Base-by-base conservation (phyloP, 1,284 basidiomycete species). In the Cryptococcus amylolentus region DNA sequence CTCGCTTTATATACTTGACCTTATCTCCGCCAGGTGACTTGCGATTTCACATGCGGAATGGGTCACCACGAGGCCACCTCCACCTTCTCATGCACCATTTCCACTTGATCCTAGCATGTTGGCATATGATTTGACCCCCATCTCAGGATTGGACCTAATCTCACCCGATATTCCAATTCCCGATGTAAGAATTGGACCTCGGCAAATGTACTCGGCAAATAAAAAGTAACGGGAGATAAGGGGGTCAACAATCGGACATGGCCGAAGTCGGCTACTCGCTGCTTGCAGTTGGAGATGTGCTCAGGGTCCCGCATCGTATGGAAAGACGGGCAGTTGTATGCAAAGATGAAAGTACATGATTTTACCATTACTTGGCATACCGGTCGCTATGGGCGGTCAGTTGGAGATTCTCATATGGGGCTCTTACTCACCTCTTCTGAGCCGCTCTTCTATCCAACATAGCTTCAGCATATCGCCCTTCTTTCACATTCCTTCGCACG, bases 371-470 rank as follows among this genome's bases (percentile, higher is more conserved):
- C 58, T 72, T 74, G 39, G 72, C 70, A 62, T 71, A 74, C 28
- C 70, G 68, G 65, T 74, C 72, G 55, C 72, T 74, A 55, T 4
- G 40, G 14, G 37, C 31, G 43, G 51, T 57, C 37, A 55, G 49
- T 20, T 26, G 23, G 26, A 18, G 13, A 16, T 26, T 18, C 28
- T 39, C 16, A 18, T 7, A 14, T 2, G 42, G 12, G 51, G 48
- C 2, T n/a, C 26, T 42, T 35, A 77, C 81, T 47, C 56, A 89
- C 92, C 91, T 95, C 79, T 97, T 97, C 58, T 96, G 81, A 72
- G 95, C 95, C 7, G 89, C 81, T 55, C 93, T 82, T 28, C 92
- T 84, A 69, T 97, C 91, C 47, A 97, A 81, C 78, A 97, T 78
- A 4, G 89, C 89, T 75, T 97, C 93, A 1, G 89, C 86, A 16